phyloP scores from a whole-genome alignment of 2,329 filamentous ascomycete species.

The Fusarium scirpi region DNA sequence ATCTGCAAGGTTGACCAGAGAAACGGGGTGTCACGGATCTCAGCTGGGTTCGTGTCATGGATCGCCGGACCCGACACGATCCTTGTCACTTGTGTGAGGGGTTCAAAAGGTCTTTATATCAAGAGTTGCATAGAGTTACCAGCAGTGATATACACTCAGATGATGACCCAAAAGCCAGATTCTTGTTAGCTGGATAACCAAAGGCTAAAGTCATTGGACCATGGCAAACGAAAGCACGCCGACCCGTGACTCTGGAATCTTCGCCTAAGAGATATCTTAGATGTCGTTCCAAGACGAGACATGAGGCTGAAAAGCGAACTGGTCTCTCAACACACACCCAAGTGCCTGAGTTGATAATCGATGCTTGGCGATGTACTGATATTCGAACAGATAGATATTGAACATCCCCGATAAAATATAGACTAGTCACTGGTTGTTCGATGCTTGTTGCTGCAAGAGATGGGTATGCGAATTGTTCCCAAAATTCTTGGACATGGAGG shows the following conservation, averaged over 20 bases:
- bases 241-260: neutral
- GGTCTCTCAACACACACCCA: conserved; percentile 8
- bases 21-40: conserved; percentile 43
- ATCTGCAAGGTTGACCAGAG: conserved; percentile 17
- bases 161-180: conserved; percentile 3
- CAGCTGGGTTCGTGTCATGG: conserved; percentile 37
- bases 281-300: neutral
- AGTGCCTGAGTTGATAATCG: neutral
- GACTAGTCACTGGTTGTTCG: neutral
- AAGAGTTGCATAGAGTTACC: neutral
- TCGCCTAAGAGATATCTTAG: neutral
- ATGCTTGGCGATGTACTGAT: neutral
- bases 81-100: conserved; percentile 28
- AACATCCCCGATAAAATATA: neutral
- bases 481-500: no score
- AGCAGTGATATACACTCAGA: neutral
- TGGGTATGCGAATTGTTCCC: neutral
- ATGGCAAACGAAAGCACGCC: neutral
- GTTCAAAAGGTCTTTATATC: conserved; percentile 1
- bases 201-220: neutral
- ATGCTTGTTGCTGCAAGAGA: neutral
- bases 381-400: neutral
- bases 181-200: neutral
- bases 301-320: conserved; percentile 20
- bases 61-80: conserved; percentile 20